Base-by-base conservation (phyloP, 345 rosid genomes). In the Ailanthus altissimus region DNA sequence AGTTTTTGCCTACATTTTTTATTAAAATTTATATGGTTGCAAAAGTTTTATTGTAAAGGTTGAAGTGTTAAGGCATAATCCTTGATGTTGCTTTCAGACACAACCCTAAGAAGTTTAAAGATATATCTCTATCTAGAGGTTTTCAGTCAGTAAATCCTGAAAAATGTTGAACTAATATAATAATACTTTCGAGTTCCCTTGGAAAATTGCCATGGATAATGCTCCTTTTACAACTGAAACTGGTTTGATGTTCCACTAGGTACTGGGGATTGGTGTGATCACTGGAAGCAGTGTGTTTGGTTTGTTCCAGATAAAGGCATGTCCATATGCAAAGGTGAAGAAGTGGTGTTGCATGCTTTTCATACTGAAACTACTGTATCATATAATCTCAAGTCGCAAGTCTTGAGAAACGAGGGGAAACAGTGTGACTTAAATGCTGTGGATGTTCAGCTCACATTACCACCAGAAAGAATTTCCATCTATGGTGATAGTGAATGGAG, bases 251-350 rank as follows among this genome's bases (percentile, higher is more conserved):
- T 74, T 85, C 72, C 25, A 21, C 49, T 83, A 96, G 99, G 90
- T 83, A 70, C 67, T 36, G 46, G 85, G 71, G 79, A 88, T 78
- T 96, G 99, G 99, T 90, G 98, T 81, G 98, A 96, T 86, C 98
- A 96, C 66, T 96, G 99, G 99, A 96, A 93, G 75, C 99, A 93
- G 81, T 96, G 97, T 84, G 93, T 92, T 62, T 93, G 99, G 99
- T 85, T 93, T 81, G 56, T 83, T 84, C 93, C 83, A 61, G 92
- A 90, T 68, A 64, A 83, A 65, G 93, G 94, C 58, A 70, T 88
- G 56, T 78, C 85, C 8, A 56, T 92, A 68, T 83, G 90, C 75
- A 75, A 77, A 79, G 94, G 86, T 23, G 87, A 88, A 82, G 90
- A 88, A 67, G 78, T 89, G 79, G 77, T 75, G 70, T 79, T 92